phyloP scores from a whole-genome alignment of 441 rosid species.

The Pelargonium cotyledonis region DNA sequence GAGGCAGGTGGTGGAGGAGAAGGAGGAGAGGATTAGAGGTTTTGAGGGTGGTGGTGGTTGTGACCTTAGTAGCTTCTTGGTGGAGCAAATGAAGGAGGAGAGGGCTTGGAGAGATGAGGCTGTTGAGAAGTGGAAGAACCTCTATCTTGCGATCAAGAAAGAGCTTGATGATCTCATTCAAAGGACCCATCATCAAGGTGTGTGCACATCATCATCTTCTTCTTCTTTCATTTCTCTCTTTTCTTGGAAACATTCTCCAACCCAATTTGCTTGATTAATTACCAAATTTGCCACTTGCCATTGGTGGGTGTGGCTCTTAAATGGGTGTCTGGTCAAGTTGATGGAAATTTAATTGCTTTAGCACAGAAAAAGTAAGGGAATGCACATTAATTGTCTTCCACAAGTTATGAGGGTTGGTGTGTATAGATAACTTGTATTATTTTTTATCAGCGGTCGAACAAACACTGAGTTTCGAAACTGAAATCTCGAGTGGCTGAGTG shows the following conservation, averaged over 20 bases:
- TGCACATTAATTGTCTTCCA: too few species aligned
- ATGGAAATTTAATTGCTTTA: not conserved
- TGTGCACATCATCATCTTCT: not conserved
- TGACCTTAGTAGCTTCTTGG: constrained; percentile 26
- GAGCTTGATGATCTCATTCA: constrained; percentile 82
- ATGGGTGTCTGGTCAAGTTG: not conserved
- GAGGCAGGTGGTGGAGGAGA: constrained; percentile 41
- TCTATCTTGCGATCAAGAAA: constrained; percentile 67
- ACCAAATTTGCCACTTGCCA: too few species aligned
- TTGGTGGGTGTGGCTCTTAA: too few species aligned
- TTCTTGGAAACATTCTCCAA: not conserved
- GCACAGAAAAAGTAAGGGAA: not conserved
- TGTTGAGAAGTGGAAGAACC: constrained; percentile 74
- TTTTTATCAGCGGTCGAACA: too few species aligned
- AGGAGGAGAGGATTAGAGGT: constrained; percentile 33
- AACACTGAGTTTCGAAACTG: too few species aligned
- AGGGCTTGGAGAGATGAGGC: constrained; percentile 63
- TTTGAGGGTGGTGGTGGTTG: constrained; percentile 17
- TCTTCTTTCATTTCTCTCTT: constrained; percentile 2
- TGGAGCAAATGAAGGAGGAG: constrained; percentile 61
- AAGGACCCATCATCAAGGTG: constrained; percentile 38
- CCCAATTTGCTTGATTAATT: too few species aligned
- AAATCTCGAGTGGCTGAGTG: too few species aligned
- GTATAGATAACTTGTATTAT: too few species aligned
- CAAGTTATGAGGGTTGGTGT: too few species aligned